Evolutionary conservation across 208 protist genomes (phyloP).

Genomic region (Balamuthia mandrillaris): DNA sequence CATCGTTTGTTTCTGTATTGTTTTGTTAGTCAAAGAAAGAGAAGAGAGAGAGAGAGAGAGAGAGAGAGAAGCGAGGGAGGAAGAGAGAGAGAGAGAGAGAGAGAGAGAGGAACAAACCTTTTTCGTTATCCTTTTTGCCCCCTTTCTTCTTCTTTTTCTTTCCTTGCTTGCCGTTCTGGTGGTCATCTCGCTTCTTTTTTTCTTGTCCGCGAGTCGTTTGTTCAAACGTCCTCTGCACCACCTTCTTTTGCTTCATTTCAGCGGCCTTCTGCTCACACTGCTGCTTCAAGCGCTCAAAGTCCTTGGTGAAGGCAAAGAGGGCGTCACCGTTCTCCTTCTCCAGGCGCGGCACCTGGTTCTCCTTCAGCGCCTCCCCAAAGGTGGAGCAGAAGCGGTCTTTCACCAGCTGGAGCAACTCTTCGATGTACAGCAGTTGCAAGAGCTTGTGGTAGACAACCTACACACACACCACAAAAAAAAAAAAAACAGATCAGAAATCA

Average conservation of each 20-base stretch:
- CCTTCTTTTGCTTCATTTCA: background rate
- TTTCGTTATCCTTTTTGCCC: conserved; percentile 22
- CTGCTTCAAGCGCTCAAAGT: conserved; percentile 24
- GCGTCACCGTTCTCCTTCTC: no score
- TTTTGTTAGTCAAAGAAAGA: background rate
- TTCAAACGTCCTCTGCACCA: background rate
- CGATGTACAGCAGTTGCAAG: conserved; percentile 79
- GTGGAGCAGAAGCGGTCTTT: conserved; percentile 72
- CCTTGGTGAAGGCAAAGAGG: background rate
- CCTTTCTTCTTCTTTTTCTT: conserved; percentile 5
- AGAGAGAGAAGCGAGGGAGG: background rate
- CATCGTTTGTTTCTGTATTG: background rate
- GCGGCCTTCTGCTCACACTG: conserved; percentile 24
- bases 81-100: background rate
- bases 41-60: background rate
- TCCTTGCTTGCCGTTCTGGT: background rate
- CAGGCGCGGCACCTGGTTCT: background rate
- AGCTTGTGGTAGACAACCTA: conserved; percentile 84
- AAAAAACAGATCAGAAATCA: background rate
- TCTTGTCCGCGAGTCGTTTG: background rate
- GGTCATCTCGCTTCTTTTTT: conserved; percentile 22
- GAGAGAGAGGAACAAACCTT: background rate
- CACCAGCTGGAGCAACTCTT: conserved; percentile 79
- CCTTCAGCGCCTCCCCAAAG: conserved; percentile 43
- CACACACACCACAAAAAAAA: background rate